Base-by-base conservation (phyloP, 169 alveolate genomes). In the Fabrea salina region DNA sequence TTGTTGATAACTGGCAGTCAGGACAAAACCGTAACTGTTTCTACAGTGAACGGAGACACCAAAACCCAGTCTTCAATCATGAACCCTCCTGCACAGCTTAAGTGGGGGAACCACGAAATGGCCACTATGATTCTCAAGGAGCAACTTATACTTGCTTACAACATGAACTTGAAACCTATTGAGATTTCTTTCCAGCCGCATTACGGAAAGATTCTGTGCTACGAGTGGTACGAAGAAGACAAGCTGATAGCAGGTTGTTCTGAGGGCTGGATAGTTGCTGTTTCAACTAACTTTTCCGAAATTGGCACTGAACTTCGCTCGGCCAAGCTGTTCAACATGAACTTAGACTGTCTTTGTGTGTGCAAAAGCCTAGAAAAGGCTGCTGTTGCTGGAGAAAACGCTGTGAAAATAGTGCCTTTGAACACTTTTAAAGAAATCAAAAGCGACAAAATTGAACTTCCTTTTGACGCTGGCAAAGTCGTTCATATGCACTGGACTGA, bases 301-400 rank as follows among this genome's bases (percentile, higher is more conserved):
- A 82, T 90, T 4, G 94, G 92, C 27, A 80, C 84, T 47, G 97
- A 94, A 74, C 75, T 89, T 13, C 50, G 66, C 53, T 68, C 91
- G n/a, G 54, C 71, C 30, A 89, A 82, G 74, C 56, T 87, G 50
- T 91, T 88, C 50, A 85, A 84, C 58, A 86, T 86, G 33, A 82
- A 92, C n/a, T 83, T 93, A 30, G 95, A 93, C 61, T 89, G 89
- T 41, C 37, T 93, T 13, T 79, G 86, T 35, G 86, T 89, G 32
- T 80, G 86, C 82, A 90, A 87, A 49, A 70, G 66, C 44, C 75
- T 84, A 4, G 78, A 84, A 44, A 89, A 92, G 77, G 75, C 91
- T 27, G 95, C 97, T 5, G 89, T 88, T 16, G 96, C 96, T 3
- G 94, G 93, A 27, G 93, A 89, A 61, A 90, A 89, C 70, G 22